Conservation (phyloP, 305 asterid genomes). For the Nicotiana rustica region DNA sequence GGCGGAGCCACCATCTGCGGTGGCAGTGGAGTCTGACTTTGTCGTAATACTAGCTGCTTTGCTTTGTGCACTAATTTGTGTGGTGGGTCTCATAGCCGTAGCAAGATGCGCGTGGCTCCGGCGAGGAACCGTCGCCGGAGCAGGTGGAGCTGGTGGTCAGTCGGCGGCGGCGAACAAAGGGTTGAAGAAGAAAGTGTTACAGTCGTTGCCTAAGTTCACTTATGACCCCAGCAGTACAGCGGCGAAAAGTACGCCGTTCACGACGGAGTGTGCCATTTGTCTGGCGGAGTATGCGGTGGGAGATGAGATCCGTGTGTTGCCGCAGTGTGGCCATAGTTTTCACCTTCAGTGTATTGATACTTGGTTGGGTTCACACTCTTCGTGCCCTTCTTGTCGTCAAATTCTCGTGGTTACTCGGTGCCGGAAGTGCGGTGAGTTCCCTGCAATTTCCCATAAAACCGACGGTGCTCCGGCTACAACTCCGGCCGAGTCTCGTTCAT, state of each 20-base stretch:
- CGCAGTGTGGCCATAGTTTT: conserved; percentile 71
- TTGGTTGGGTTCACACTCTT: conserved; percentile 72
- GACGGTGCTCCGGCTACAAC: conserved; percentile 34
- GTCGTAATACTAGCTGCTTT: conserved; percentile 64
- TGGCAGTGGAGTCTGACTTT: conserved; percentile 57
- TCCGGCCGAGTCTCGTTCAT: conserved; percentile 35
- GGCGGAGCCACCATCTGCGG: conserved; percentile 51
- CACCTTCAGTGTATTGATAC: conserved; percentile 63
- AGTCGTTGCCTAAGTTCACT: conserved; percentile 59
- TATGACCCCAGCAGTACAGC: conserved; percentile 43
- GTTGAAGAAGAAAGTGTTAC: conserved; percentile 55
- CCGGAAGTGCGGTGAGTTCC: conserved; percentile 60
- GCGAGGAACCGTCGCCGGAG: conserved; percentile 40
- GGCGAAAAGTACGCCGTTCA: conserved; percentile 11
- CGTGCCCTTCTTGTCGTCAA: conserved; percentile 72
- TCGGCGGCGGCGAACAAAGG: conserved; percentile 54
- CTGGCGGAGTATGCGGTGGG: conserved; percentile 65
- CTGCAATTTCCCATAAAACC: conserved; percentile 36
- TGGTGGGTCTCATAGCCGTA: conserved; percentile 60
- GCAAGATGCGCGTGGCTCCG: conserved; percentile 78
- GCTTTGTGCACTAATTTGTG: conserved; percentile 64
- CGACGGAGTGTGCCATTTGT: conserved; percentile 66
- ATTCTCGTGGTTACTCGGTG: conserved; percentile 52
- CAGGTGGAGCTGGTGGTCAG: conserved; percentile 35
- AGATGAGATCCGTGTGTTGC: conserved; percentile 69